A percentile compares a stretch with the other conserved stretches of the same genome.
phyloP scores from a whole-genome alignment of 257 asterid genomes.

The Ballota nigra region DNA sequence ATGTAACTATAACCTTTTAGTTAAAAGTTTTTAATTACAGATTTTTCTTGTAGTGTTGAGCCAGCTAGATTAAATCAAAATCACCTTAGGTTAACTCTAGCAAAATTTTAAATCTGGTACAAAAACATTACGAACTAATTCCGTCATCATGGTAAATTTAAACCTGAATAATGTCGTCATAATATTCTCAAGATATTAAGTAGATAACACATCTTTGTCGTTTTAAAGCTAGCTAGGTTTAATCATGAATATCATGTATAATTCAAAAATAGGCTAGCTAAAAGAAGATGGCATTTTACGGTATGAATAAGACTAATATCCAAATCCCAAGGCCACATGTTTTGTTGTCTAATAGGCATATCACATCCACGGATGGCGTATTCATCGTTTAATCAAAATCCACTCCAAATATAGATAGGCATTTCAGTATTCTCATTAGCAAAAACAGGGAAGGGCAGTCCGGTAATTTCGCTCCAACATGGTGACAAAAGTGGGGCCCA shows the following conservation, averaged over 20 bases:
- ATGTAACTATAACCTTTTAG: no score
- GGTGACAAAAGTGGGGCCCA: constrained; percentile 25
- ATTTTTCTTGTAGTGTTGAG: no score
- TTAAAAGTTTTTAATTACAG: no score
- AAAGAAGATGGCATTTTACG: background rate
- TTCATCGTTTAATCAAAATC: constrained; percentile 22
- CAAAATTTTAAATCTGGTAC: no score
- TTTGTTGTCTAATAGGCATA: constrained; percentile 16
- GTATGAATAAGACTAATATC: background rate
- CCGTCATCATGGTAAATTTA: background rate
- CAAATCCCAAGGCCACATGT: background rate
- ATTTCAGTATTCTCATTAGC: background rate
- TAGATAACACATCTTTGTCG: background rate
- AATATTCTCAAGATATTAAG: background rate
- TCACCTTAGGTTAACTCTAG: background rate
- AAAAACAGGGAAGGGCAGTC: constrained; percentile 17
- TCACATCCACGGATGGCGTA: constrained; percentile 18
- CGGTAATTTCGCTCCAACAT: constrained; percentile 22
- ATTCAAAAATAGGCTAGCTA: background rate
- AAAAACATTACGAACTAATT: background rate
- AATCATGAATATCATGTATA: background rate
- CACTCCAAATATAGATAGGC: constrained; percentile 7
- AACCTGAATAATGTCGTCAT: background rate
- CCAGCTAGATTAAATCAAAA: background rate
- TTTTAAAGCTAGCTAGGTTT: background rate